Percentiles rank a stretch among this genome's conserved stretches.
Evolutionary conservation across 208 protist species (phyloP).

Genomic region (Acanthamoeba lugdunensis): DNA sequence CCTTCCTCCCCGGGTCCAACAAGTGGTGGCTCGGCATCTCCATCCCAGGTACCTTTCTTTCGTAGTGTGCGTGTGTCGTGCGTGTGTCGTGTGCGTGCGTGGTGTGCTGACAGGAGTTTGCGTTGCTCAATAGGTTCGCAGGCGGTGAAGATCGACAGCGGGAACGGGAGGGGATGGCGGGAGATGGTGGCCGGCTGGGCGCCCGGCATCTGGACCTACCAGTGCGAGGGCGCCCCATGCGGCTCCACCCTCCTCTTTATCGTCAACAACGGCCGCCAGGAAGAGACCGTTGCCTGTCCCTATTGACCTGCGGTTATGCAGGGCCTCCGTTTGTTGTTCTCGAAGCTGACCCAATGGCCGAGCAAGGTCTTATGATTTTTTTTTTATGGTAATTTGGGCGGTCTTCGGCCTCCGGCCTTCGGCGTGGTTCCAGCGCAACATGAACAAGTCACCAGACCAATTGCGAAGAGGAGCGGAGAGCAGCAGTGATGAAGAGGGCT

Average conservation of each 20-base stretch:
- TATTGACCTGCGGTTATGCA: neutral
- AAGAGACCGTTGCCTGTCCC: neutral
- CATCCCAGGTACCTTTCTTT: neutral
- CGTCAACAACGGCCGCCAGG: neutral
- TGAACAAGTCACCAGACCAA: too few relatives aligned
- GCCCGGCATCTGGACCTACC: slow-evolving; percentile 19
- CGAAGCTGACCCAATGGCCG: too few relatives aligned
- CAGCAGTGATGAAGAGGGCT: too few relatives aligned
- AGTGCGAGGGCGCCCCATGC: slow-evolving; percentile 7
- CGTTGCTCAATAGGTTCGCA: neutral
- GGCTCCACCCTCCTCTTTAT: neutral
- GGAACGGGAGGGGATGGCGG: neutral
- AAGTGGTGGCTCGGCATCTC: slow-evolving; percentile 50
- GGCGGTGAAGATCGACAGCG: neutral
- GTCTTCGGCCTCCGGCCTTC: too few relatives aligned
- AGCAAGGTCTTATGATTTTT: too few relatives aligned
- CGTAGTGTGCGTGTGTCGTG: neutral
- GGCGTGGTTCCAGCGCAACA: too few relatives aligned
- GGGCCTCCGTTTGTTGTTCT: too few relatives aligned
- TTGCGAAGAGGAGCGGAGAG: too few relatives aligned
- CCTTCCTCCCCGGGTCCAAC: slow-evolving; percentile 1
- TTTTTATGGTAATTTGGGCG: too few relatives aligned
- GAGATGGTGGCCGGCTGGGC: slow-evolving; percentile 6
- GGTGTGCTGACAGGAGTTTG: too few relatives aligned
- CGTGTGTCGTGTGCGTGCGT: neutral